A percentile compares a stretch with the other conserved stretches of the same genome.
Conservation (phyloP, 2,329 filamentous ascomycete genomes). For the Nigrospora osmanthi region DNA sequence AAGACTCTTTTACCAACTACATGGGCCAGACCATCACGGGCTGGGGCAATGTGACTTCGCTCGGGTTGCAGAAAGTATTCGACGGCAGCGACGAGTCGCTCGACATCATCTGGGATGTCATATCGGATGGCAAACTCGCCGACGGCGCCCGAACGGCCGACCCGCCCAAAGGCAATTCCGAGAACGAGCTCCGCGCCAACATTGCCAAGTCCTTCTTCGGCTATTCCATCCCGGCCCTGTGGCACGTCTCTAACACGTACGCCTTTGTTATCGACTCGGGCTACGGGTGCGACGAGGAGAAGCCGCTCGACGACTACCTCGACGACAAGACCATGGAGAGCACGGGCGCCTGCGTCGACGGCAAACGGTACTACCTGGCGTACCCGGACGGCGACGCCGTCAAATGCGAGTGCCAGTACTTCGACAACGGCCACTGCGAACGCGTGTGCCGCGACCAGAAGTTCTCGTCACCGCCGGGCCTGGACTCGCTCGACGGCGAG, state of each 20-base stretch:
- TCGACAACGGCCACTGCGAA: conserved; percentile 4
- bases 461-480: conserved; percentile 20
- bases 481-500: conserved; percentile 13
- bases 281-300: conserved; percentile 10
- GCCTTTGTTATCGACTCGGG: conserved; percentile 26
- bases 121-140: conserved; percentile 21
- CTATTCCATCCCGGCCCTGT: conserved; percentile 22
- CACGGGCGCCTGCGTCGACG: conserved; percentile 18
- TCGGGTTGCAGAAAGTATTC: conserved; percentile 12
- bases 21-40: conserved; percentile 16
- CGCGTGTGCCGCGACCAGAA: conserved; percentile 8
- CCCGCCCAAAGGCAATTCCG: neutral
- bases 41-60: conserved; percentile 13
- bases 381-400: conserved; percentile 13
- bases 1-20: conserved; percentile 18
- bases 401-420: conserved; percentile 4
- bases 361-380: conserved; percentile 22
- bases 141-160: conserved; percentile 5
- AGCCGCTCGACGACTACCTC: conserved; percentile 14
- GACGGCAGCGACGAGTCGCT: conserved; percentile 13
- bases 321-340: conserved; percentile 9
- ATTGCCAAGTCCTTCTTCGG: conserved; percentile 18
- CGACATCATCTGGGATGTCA: conserved; percentile 11
- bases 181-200: conserved; percentile 3
- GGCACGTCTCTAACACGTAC: conserved; percentile 14